phyloP scores from a whole-genome alignment of 139 green algal species.

The Micromonas commoda region DNA sequence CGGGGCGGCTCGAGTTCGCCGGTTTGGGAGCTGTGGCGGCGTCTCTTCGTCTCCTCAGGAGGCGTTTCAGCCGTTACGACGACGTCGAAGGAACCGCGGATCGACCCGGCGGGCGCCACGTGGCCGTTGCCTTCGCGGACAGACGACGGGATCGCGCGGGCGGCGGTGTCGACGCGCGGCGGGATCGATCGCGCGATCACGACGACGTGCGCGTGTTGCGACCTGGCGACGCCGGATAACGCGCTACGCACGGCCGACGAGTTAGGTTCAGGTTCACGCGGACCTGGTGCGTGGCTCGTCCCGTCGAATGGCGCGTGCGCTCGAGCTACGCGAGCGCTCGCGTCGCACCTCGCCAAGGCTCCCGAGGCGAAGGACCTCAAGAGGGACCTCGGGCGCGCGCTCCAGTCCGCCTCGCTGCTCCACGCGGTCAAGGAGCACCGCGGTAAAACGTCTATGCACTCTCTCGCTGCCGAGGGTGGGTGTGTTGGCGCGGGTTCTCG shows the following conservation, averaged over 20 bases:
- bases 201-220: too few species aligned
- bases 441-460: not conserved
- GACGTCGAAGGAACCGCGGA: not conserved
- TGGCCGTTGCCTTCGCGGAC: slow-evolving; percentile 1
- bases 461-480: not conserved
- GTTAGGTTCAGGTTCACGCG: not conserved
- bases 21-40: too few species aligned
- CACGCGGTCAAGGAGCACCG: not conserved
- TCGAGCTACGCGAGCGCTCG: not conserved
- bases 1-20: not conserved
- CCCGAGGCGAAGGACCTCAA: not conserved
- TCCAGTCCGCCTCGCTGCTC: not conserved
- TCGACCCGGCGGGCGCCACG: not conserved
- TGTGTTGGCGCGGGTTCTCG: not conserved
- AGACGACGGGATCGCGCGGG: not conserved
- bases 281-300: not conserved
- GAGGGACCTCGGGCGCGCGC: not conserved
- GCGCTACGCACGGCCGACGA: too few species aligned
- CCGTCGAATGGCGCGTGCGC: not conserved
- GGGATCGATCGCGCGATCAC: too few species aligned
- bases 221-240: too few species aligned
- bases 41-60: not conserved
- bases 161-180: not conserved
- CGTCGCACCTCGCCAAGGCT: not conserved
- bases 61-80: not conserved